phyloP scores from a whole-genome alignment of 2,329 filamentous ascomycete species.

The Pyricularia sp. region DNA sequence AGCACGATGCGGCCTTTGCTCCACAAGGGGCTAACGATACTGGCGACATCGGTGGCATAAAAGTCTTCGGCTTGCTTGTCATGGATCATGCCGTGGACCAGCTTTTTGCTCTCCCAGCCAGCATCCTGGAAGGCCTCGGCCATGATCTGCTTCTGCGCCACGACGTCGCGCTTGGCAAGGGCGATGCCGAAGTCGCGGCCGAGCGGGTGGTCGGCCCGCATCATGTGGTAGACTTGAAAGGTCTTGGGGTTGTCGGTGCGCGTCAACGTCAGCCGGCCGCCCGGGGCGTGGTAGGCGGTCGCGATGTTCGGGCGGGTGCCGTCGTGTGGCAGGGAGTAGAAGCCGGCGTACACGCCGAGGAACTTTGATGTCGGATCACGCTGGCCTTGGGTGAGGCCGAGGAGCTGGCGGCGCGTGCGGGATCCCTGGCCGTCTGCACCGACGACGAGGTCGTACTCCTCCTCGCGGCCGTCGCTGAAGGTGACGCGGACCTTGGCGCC shows the following conservation, averaged over 20 bases:
- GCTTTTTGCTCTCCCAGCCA: constrained; percentile 32
- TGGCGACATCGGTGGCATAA: constrained; percentile 32
- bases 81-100: constrained; percentile 22
- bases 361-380: constrained; percentile 9
- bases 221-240: constrained; percentile 28
- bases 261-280: constrained; percentile 23
- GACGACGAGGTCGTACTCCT: constrained; percentile 40
- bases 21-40: constrained; percentile 35
- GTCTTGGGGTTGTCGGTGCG: constrained; percentile 26
- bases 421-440: constrained; percentile 45
- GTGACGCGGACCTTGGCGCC: constrained; percentile 14
- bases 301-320: constrained; percentile 5
- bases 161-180: constrained; percentile 19
- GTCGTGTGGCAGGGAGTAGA: constrained; percentile 19
- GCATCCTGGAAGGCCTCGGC: constrained; percentile 24
- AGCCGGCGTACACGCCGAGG: constrained; percentile 17
- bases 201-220: constrained; percentile 12
- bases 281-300: constrained; percentile 14
- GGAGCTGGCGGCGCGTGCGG: constrained; percentile 28
- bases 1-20: constrained; percentile 36
- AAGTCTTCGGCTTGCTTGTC: constrained; percentile 34
- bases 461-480: constrained; percentile 31
- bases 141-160: constrained; percentile 28
- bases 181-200: constrained; percentile 17
- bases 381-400: constrained; percentile 12